Percentiles rank a stretch among this genome's conserved stretches.
Evolutionary conservation across 768 basidiomycete species (phyloP).

Genomic region (Suillus plorans): DNA sequence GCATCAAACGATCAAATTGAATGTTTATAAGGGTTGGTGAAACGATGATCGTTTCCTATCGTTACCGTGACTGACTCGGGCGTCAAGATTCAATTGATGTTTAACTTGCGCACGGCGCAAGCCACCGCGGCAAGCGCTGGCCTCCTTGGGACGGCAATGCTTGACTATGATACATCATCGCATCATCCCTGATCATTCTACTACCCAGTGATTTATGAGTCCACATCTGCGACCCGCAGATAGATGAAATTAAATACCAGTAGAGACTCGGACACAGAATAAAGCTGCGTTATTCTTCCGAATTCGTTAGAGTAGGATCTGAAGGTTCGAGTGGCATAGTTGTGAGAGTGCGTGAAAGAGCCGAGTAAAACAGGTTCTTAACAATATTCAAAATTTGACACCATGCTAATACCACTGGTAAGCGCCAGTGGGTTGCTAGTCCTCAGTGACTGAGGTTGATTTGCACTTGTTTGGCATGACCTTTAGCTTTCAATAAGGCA

Average conservation of each 20-base stretch:
- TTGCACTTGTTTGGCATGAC: neutral
- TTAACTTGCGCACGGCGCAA: neutral
- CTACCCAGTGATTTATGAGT: neutral
- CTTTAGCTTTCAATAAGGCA: conserved; percentile 1
- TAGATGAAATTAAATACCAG: neutral
- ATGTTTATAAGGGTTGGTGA: neutral
- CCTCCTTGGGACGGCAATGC: neutral
- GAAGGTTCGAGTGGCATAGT: no score
- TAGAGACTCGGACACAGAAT: neutral
- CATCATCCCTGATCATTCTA: neutral
- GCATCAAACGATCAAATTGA: neutral
- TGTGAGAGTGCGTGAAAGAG: neutral
- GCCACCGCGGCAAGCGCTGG: neutral
- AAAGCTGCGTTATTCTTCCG: neutral
- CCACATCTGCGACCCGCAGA: neutral
- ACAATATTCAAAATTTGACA: no score
- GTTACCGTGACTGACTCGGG: neutral
- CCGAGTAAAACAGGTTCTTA: no score
- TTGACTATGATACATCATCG: neutral
- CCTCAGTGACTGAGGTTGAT: neutral
- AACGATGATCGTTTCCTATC: neutral
- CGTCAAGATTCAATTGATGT: neutral
- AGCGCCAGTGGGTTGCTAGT: no score
- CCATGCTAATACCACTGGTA: no score
- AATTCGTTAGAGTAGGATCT: no score